Evolutionary conservation across 1,139 yeast species (phyloP), one percentile per base, ranked within the genome.

Genomic region (Candida tunisiensis): DNA sequence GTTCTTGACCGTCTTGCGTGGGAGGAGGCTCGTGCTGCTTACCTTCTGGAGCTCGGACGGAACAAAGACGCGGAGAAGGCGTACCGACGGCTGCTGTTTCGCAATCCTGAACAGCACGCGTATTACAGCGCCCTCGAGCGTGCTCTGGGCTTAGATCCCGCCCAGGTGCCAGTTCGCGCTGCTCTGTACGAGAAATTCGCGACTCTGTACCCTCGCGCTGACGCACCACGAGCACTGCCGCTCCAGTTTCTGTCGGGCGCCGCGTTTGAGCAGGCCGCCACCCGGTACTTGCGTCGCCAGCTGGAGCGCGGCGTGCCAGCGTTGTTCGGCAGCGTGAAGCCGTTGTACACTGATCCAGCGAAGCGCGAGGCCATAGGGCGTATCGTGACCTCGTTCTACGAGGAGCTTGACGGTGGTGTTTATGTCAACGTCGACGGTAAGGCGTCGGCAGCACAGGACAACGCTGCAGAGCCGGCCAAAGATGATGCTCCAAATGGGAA

Each of bases 291-390:
- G 25, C 38, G 63, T 8, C 53, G 60, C 3, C 79, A 74, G 45
- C 63, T 91, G 41, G 55, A 64, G 34, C 65, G 82, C 35, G 93
- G 93, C 21, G 91, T 83, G 18, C 98, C 98, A 4, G 80, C 95
- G 1, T 66, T 92, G 5, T 88, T 85, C 54, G 77, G 77, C 27
- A 75, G 79, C 41, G 68, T 88, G 30, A 83, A 85, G 52, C 79
- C 91, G 1, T 60, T 85, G 36, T 83, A 82, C 51, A 62, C 57
- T 31, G 65, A 65, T 36, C 34, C 47, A 2, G 47, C 45, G 9
- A 75, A 77, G 44, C 54, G 53, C 21, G 40, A 45, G 5, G 51
- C 64, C 5, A 64, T 82, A 36, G 70, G 65, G 34, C 45, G 61
- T 17, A 54, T 74, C 28, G 80, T 74, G 8, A 38, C 49, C 25